Conservation (phyloP, 2,329 filamentous ascomycete genomes). For the Fusarium sp. region DNA sequence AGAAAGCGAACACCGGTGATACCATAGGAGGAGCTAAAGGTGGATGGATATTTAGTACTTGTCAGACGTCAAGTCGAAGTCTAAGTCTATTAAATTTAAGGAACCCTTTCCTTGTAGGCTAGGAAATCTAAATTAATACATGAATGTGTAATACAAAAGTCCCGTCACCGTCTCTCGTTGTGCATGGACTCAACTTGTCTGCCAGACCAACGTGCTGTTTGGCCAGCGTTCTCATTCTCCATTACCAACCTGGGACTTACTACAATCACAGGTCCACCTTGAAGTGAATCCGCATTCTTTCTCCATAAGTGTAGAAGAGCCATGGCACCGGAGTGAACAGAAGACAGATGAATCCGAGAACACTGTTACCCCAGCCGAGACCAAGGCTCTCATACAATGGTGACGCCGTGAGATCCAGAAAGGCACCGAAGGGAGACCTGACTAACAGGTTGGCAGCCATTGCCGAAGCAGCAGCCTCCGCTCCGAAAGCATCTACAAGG, state of each 20-base stretch:
- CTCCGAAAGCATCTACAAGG: constrained; percentile 43
- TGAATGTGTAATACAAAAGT: neutral
- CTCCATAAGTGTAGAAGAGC: constrained; percentile 31
- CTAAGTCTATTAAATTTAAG: neutral
- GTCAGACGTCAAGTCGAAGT: neutral
- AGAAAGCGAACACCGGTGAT: too few relatives aligned
- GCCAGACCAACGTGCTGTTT: too few relatives aligned
- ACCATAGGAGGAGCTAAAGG: neutral
- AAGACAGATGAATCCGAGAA: constrained; percentile 29
- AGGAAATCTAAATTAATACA: neutral
- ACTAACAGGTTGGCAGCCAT: constrained; percentile 40
- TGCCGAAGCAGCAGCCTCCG: constrained; percentile 41
- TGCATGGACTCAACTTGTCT: neutral
- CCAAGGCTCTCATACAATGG: constrained; percentile 23
- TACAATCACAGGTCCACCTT: constrained; percentile 13
- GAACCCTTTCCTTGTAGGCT: neutral
- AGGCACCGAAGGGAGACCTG: constrained; percentile 49
- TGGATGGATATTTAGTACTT: neutral
- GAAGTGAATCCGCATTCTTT: constrained; percentile 24
- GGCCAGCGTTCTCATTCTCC: too few relatives aligned
- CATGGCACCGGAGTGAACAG: constrained; percentile 31
- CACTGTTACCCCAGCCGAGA: constrained; percentile 35
- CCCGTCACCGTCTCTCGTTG: neutral
- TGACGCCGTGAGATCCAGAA: constrained; percentile 21
- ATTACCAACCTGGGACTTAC: too few relatives aligned